Evolutionary conservation across 768 basidiomycete genomes (phyloP).

Genomic region (Lanmaoa pseudosensibilis): DNA sequence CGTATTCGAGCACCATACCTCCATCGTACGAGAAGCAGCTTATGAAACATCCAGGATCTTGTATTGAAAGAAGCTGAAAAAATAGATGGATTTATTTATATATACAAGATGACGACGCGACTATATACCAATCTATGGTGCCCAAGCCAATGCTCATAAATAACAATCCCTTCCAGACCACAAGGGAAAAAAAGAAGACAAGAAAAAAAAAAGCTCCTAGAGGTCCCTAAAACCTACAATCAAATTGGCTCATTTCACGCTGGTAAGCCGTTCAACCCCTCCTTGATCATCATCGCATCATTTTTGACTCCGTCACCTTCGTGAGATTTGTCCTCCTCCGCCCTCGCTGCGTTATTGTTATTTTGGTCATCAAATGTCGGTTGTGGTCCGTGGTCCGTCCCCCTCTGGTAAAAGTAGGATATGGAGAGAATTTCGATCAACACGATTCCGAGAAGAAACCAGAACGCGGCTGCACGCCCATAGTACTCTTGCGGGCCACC

Average conservation of each 20-base stretch:
- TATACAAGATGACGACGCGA: too few relatives aligned
- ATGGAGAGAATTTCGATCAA: constrained; percentile 33
- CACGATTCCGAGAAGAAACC: constrained; percentile 43
- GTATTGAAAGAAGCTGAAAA: too few relatives aligned
- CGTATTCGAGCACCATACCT: too few relatives aligned
- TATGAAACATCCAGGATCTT: too few relatives aligned
- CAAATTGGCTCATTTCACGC: not conserved
- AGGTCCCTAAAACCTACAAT: not conserved
- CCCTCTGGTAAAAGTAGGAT: constrained; percentile 36
- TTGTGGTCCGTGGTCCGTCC: constrained; percentile 9
- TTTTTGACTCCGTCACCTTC: not conserved
- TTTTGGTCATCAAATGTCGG: not conserved
- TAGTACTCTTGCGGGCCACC: constrained; percentile 34
- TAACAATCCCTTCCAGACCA: too few relatives aligned
- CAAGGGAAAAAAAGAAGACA: too few relatives aligned
- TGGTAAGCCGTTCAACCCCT: not conserved
- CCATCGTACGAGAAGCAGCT: too few relatives aligned
- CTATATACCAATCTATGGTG: too few relatives aligned
- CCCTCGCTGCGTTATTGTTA: not conserved
- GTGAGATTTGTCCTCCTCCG: not conserved
- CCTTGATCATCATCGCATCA: not conserved
- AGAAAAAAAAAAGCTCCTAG: too few relatives aligned
- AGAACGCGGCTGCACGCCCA: constrained; percentile 48
- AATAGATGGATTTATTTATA: too few relatives aligned
- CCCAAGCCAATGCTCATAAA: too few relatives aligned